A percentile compares a stretch with the other conserved stretches of the same genome.
Conservation (phyloP, 805 yeast genomes). For the Komagataella pseudopastoris region DNA sequence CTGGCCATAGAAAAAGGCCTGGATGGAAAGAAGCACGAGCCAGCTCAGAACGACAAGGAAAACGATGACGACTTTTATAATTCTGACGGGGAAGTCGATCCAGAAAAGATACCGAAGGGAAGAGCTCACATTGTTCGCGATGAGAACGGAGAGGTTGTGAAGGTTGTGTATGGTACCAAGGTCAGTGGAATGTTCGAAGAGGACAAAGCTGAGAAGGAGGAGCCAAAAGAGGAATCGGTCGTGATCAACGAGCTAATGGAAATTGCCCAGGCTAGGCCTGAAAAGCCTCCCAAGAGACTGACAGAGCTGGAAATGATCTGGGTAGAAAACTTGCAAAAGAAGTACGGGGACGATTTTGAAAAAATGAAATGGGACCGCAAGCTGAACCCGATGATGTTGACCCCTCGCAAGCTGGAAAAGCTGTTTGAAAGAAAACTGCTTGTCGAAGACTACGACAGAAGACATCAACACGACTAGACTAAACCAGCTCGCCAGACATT, state of each 20-base stretch:
- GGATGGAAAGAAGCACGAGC: constrained; percentile 8
- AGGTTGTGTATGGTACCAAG: constrained; percentile 61
- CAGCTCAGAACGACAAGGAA: constrained; percentile 24
- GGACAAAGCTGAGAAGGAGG: constrained; percentile 36
- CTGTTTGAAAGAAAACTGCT: not conserved
- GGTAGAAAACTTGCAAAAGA: constrained; percentile 48
- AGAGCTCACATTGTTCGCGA: constrained; percentile 69
- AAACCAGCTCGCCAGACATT: not conserved
- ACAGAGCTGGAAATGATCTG: constrained; percentile 68
- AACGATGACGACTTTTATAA: constrained; percentile 15
- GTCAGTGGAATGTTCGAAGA: constrained; percentile 21
- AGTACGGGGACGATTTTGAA: constrained; percentile 78
- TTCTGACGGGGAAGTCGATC: constrained; percentile 31
- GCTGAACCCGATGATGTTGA: constrained; percentile 70
- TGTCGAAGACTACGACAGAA: not conserved
- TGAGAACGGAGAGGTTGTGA: constrained; percentile 49
- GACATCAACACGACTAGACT: not conserved
- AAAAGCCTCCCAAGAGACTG: constrained; percentile 34
- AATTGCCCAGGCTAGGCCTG: constrained; percentile 30
- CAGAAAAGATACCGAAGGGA: constrained; percentile 57
- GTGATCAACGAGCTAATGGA: constrained; percentile 11
- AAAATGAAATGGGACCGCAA: constrained; percentile 90
- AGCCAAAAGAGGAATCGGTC: constrained; percentile 42
- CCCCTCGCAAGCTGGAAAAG: constrained; percentile 70
- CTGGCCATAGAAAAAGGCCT: constrained; percentile 10